Evolutionary conservation across 345 rosid genomes (phyloP), one percentile per base, ranked within the genome.

Genomic region (Aurinia saxatilis): DNA sequence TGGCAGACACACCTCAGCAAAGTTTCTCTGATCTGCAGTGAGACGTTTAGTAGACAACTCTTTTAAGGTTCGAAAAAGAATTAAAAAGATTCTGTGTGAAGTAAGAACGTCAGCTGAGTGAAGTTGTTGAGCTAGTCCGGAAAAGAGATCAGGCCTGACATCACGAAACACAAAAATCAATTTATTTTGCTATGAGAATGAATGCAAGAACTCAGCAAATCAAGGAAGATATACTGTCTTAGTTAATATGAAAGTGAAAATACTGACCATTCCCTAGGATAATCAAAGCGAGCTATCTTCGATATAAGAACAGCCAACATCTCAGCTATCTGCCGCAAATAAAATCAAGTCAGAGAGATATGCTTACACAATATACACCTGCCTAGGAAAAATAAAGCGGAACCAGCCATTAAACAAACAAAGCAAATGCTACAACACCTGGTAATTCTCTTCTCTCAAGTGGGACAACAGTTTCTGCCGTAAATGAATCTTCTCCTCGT

Each of bases 41-140:
- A 87, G 97, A 66, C 91, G 97, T 75, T 93, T 93, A 21, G 88
- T 85, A 36, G 99, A 93, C 76, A 93, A 75, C 61, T 93, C 99
- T 73, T 93, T 93, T 54, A 93, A 69, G 46, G 95, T 85, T 66
- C 95, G 87, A 60, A 90, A 87, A 62, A 93, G 95, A 61, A 78
- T 90, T 88, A 90, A 71, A 77, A 85, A 85, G 70, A 93, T 85
- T 74, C 99, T 79, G 78, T 90, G 96, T 70, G 97, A 93, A 44
- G 84, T 62, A 60, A 90, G 90, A 56, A 78, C 80, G 59, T 93
- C 95, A 42, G 90, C 86, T n/a, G 82, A 78, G 38, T 79, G 95
- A 69, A 93, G 95, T 75, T 81, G 84, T 74, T 84, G 85, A 27
- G 96, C 95, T 55, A 93, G 78, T 47, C 73, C 75, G 14, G 96